These are phyloP conservation scores for Gnomoniopsis smithogilvyi DNA, from an alignment of 2,329 filamentous ascomycete genomes.

Conservation along the genomic window DNA sequence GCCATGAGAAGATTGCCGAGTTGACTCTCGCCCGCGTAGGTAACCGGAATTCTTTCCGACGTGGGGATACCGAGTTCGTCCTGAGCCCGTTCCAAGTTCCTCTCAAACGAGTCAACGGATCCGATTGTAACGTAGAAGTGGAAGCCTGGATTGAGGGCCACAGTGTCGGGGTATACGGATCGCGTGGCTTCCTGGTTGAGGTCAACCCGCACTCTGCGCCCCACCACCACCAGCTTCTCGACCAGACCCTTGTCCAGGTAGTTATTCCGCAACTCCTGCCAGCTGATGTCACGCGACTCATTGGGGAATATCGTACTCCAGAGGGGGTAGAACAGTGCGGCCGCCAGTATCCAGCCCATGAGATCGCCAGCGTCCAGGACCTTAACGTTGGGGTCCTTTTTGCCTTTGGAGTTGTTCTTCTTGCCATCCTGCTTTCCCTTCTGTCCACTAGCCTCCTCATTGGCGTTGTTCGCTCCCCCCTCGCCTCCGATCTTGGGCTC, in stretches of 20 bases:
- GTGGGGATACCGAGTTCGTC: constrained; percentile 80
- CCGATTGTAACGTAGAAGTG: constrained; percentile 95
- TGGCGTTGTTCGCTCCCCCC: constrained; percentile 20
- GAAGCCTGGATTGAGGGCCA: constrained; percentile 65
- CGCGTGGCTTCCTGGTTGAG: constrained; percentile 73
- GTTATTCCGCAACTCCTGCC: constrained; percentile 91
- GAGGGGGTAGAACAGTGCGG: constrained; percentile 41
- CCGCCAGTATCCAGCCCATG: constrained; percentile 43
- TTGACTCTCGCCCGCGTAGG: constrained; percentile 77
- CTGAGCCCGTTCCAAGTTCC: constrained; percentile 83
- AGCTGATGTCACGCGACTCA: constrained; percentile 76
- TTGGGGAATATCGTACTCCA: constrained; percentile 39
- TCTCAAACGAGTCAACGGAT: constrained; percentile 89
- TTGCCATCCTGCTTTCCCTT: constrained; percentile 25
- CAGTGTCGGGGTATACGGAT: constrained; percentile 72
- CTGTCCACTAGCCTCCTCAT: constrained; percentile 13
- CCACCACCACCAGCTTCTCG: constrained; percentile 83
- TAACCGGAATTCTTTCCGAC: constrained; percentile 88
- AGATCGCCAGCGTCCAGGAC: constrained; percentile 44
- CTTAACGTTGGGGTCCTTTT: constrained; percentile 18
- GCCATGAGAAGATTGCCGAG: constrained; percentile 68
- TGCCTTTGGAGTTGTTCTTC: constrained; percentile 33
- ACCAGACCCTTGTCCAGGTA: constrained; percentile 96
- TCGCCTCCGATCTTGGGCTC: constrained; percentile 23
- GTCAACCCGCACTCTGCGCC: constrained; percentile 70